phyloP scores from a whole-genome alignment of 2,329 filamentous ascomycete genomes.

The Fusarium setosum region DNA sequence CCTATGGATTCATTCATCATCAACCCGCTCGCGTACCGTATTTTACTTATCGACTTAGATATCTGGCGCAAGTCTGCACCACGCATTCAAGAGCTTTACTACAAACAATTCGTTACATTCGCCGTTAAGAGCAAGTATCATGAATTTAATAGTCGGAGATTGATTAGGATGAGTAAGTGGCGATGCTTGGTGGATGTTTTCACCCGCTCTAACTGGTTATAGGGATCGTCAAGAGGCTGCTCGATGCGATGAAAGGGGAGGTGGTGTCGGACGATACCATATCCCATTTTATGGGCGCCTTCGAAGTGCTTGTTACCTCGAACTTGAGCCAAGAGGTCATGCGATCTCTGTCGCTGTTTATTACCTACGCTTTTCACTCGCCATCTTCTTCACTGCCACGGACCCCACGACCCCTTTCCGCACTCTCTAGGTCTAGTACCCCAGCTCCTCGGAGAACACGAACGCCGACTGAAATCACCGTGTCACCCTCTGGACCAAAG shows the following conservation, averaged over 20 bases:
- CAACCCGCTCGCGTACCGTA: slow-evolving; percentile 93
- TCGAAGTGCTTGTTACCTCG: slow-evolving; percentile 82
- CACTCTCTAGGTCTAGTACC: slow-evolving; percentile 54
- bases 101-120: slow-evolving; percentile 90
- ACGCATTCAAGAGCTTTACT: slow-evolving; percentile 88
- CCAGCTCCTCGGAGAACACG: slow-evolving; percentile 50
- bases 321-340: slow-evolving; percentile 88
- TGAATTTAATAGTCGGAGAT: slow-evolving; percentile 88
- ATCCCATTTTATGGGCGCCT: slow-evolving; percentile 80
- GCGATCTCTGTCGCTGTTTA: slow-evolving; percentile 87
- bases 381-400: slow-evolving; percentile 60
- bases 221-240: slow-evolving; percentile 90
- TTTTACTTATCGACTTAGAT: slow-evolving; percentile 91
- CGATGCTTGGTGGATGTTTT: slow-evolving; percentile 6
- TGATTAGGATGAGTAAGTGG: slow-evolving; percentile 87
- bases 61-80: slow-evolving; percentile 86
- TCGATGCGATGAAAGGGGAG: slow-evolving; percentile 92
- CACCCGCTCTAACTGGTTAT: slow-evolving; percentile 26
- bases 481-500: slow-evolving; percentile 46
- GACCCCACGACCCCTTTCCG: slow-evolving; percentile 60
- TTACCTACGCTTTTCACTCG: slow-evolving; percentile 88
- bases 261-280: slow-evolving; percentile 78
- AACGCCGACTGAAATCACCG: slow-evolving; percentile 50
- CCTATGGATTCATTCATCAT: slow-evolving; percentile 92
- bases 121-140: slow-evolving; percentile 91